Percentiles rank a stretch among this genome's conserved stretches.
phyloP scores from a whole-genome alignment of 2,329 filamentous ascomycete genomes.

The Fusarium udum region DNA sequence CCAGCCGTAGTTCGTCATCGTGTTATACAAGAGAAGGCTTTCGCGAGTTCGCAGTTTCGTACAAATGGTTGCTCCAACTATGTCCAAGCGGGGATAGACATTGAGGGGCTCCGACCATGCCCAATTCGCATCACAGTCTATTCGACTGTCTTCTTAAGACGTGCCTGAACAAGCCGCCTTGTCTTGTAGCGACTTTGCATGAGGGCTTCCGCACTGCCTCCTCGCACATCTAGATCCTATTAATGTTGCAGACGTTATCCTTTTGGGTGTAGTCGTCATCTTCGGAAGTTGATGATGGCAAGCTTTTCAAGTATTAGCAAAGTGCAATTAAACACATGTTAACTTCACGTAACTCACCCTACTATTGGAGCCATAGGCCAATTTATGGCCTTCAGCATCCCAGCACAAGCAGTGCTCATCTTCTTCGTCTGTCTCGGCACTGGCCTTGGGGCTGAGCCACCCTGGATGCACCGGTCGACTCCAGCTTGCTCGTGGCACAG shows the following conservation, averaged over 20 bases:
- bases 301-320: slow-evolving; percentile 48
- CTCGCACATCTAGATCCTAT: neutral
- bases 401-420: slow-evolving; percentile 70
- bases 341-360: slow-evolving; percentile 58
- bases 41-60: slow-evolving; percentile 11
- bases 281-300: slow-evolving; percentile 62
- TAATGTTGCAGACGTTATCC: neutral
- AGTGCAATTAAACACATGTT: too few relatives aligned
- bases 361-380: slow-evolving; percentile 71
- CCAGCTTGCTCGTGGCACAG: slow-evolving; percentile 69
- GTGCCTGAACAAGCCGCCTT: neutral
- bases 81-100: slow-evolving; percentile 30
- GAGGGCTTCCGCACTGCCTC: neutral
- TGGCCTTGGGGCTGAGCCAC: slow-evolving; percentile 66
- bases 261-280: slow-evolving; percentile 34
- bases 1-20: slow-evolving; percentile 37
- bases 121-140: slow-evolving; percentile 5
- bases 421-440: slow-evolving; percentile 65
- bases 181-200: neutral
- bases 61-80: neutral
- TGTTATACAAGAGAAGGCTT: slow-evolving; percentile 41
- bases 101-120: slow-evolving; percentile 20
- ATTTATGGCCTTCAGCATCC: slow-evolving; percentile 69
- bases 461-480: slow-evolving; percentile 63
- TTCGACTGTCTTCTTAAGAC: slow-evolving; percentile 5